Conservation (phyloP, 1,284 basidiomycete species). For the Marasmius sp. region DNA sequence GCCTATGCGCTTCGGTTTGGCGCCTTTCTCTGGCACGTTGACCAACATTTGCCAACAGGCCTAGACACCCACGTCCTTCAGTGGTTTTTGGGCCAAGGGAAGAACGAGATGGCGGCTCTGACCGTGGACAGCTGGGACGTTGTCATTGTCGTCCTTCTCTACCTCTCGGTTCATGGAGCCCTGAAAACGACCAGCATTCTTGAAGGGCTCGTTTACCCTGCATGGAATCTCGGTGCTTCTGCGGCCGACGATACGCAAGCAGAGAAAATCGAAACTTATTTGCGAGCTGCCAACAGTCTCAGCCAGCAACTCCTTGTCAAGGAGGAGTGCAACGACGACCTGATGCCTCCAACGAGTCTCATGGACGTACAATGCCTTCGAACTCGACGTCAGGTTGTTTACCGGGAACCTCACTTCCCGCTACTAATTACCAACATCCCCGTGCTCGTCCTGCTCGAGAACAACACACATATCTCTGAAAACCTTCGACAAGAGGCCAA, state of each 20-base stretch:
- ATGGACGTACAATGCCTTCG: constrained; percentile 66
- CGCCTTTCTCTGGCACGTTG: constrained; percentile 66
- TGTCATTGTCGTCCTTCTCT: constrained; percentile 58
- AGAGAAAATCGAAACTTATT: constrained; percentile 44
- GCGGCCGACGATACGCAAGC: constrained; percentile 35
- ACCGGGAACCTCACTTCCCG: constrained; percentile 62
- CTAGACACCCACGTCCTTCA: constrained; percentile 64
- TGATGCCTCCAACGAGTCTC: constrained; percentile 49
- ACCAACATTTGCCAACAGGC: constrained; percentile 70
- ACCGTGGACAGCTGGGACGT: constrained; percentile 65
- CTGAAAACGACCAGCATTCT: constrained; percentile 71
- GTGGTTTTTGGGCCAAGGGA: constrained; percentile 70
- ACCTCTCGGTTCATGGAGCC: constrained; percentile 66
- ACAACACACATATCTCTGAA: constrained; percentile 51
- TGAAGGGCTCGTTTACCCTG: constrained; percentile 70
- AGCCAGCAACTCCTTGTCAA: constrained; percentile 59
- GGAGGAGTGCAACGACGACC: constrained; percentile 45
- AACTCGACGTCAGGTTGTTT: constrained; percentile 66
- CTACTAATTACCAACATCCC: constrained; percentile 63
- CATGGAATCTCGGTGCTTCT: constrained; percentile 58
- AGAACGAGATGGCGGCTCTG: constrained; percentile 57
- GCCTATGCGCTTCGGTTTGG: constrained; percentile 64
- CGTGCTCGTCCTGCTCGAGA: constrained; percentile 66
- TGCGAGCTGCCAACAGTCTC: constrained; percentile 61
- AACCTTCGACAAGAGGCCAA: constrained; percentile 46